Percentiles rank a stretch among this genome's conserved stretches.
phyloP scores from a whole-genome alignment of 352 stramenopile genomes.

The Thraustotheca clavata region DNA sequence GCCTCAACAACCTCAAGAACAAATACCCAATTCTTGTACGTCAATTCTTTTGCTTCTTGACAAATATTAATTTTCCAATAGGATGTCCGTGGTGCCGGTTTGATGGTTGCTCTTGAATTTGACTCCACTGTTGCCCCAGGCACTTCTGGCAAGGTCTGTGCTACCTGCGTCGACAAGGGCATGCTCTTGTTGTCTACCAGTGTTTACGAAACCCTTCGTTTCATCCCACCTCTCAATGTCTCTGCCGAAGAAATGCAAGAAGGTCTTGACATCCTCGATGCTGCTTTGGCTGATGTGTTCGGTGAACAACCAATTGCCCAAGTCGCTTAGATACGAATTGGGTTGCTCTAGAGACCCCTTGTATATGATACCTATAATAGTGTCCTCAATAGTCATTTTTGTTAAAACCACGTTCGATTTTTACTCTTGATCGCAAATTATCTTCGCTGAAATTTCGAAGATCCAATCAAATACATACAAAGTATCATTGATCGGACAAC shows the following conservation, averaged over 20 bases:
- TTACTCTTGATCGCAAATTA: too few relatives aligned
- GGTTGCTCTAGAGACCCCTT: too few relatives aligned
- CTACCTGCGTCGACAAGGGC: constrained; percentile 75
- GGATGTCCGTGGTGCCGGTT: constrained; percentile 86
- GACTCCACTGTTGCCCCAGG: constrained; percentile 46
- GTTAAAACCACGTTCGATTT: too few relatives aligned
- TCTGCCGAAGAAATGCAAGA: constrained; percentile 62
- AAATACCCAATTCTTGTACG: constrained; percentile 54
- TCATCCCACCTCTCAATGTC: constrained; percentile 89
- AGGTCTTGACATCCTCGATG: constrained; percentile 51
- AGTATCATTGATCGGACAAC: too few relatives aligned
- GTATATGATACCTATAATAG: too few relatives aligned
- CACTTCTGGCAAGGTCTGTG: constrained; percentile 60
- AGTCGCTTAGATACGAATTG: not conserved
- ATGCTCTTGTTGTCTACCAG: constrained; percentile 89
- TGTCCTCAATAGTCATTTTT: too few relatives aligned
- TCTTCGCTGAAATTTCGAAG: too few relatives aligned
- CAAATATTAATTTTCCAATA: constrained; percentile 24
- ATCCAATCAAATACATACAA: too few relatives aligned
- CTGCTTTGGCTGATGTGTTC: constrained; percentile 36
- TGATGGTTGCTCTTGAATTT: constrained; percentile 93
- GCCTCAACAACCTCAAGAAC: constrained; percentile 65
- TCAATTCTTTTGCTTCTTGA: not conserved
- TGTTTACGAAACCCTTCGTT: constrained; percentile 88
- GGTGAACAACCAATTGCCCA: not conserved